Base-by-base conservation (phyloP, 176 grass and related monocot genomes). In the Themeda triandra region DNA sequence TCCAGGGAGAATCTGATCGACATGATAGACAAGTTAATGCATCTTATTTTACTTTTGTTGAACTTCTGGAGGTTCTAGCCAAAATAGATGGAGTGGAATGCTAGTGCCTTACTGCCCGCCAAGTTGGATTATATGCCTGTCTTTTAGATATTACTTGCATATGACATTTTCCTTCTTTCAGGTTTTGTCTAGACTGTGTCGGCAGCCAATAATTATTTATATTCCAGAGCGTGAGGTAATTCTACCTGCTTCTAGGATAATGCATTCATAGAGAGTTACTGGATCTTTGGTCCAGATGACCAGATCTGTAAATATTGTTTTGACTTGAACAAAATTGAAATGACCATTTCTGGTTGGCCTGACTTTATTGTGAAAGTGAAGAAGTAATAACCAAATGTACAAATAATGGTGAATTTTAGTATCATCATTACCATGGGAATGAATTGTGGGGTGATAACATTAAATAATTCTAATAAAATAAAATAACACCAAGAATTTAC, bases 221-320 rank as follows among this genome's bases (percentile, higher is more conserved):
- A 99, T 99, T 89, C 96, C 96, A 19, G 93, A 94, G 71, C 84
- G 65, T 53, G 96, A 99, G 92, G 96, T 96, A 92, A 63, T 79
- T 85, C 15, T 71, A 67, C 80, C 8, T 8, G 6, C 62, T 74
- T 87, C 5, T 13, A 28, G 40, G 19, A 65, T 77, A 45, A 35
- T 33, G 9, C 31, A 39, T 81, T 36, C 33, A 19, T 48, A 53
- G 7, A 70, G 63, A 78, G 6, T 79, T 44, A 31, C 18, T 81
- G 69, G n/a, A 81, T 33, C 29, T 41, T 44, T 59, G 8, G 73
- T 60, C 30, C 21, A 31, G 59, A 46, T 85, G 73, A 48, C 30
- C 21, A 31, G 59, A 46, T 85, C 29, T 73, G 35, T 33, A 25
- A 80, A 80, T 75, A 36, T 51, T 39, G 6, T 65, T 72, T 19